Evolutionary conservation across 2,329 filamentous ascomycete species (phyloP).

Genomic region (Zalaria obscura): DNA sequence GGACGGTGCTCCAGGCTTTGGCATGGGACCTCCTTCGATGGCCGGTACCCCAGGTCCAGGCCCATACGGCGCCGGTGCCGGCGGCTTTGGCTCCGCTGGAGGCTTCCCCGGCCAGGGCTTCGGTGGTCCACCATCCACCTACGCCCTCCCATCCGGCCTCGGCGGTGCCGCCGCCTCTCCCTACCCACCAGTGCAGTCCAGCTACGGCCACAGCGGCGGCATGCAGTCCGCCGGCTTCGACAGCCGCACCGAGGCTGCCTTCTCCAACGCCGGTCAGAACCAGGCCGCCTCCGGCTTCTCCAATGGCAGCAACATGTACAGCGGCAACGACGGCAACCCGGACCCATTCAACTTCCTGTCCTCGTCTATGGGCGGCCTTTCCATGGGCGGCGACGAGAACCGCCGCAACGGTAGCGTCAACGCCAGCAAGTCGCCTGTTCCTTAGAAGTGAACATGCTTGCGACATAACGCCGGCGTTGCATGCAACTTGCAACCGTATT

Average conservation of each 20-base stretch:
- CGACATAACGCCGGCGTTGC: background rate
- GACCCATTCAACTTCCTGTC: conserved; percentile 74
- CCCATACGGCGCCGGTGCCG: conserved; percentile 53
- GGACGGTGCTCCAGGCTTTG: conserved; percentile 70
- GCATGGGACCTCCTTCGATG: conserved; percentile 81
- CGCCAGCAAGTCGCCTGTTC: conserved; percentile 7
- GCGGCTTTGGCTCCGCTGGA: conserved; percentile 40
- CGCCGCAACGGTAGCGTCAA: conserved; percentile 24
- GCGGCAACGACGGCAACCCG: conserved; percentile 39
- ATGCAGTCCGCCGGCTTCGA: conserved; percentile 83
- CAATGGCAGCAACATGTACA: conserved; percentile 42
- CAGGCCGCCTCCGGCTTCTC: conserved; percentile 36
- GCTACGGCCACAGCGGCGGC: conserved; percentile 61
- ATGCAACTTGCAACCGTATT: background rate
- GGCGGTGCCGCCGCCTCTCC: conserved; percentile 56
- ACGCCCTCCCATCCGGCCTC: conserved; percentile 74
- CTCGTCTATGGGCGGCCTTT: conserved; percentile 56
- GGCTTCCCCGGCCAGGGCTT: conserved; percentile 61
- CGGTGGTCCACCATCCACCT: conserved; percentile 75
- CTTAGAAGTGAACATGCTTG: background rate
- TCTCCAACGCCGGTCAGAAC: conserved; percentile 53
- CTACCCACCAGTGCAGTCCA: conserved; percentile 71
- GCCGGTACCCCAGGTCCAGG: conserved; percentile 55
- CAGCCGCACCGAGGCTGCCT: conserved; percentile 87
- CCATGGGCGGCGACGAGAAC: conserved; percentile 44